These are phyloP conservation scores for Rhodomyrtus psidioides DNA, from an alignment of 441 rosid species.

Conservation along the genomic window DNA sequence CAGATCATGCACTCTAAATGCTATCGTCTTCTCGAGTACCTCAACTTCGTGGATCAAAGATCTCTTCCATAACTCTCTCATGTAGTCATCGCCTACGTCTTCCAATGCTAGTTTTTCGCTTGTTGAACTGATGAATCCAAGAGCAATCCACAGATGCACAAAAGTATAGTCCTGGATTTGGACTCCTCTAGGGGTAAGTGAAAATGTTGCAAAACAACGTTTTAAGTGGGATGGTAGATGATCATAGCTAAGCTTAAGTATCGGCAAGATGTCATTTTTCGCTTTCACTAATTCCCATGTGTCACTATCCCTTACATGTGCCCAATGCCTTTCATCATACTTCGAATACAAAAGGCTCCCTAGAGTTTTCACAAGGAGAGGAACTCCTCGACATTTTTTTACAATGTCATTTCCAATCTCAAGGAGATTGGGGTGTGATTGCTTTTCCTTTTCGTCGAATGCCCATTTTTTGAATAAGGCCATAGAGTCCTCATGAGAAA, in stretches of 20 bases:
- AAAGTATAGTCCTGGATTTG: accelerated
- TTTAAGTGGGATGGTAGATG: not conserved
- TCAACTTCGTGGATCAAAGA: not conserved
- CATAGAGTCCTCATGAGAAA: not conserved
- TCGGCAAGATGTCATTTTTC: not conserved
- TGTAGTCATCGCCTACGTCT: not conserved
- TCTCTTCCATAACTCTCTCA: not conserved
- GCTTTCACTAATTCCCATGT: not conserved
- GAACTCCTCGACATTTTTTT: not conserved
- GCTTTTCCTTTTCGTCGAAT: not conserved
- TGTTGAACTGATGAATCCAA: not conserved
- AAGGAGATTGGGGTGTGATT: not conserved
- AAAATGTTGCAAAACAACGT: not conserved
- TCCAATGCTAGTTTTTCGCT: not conserved
- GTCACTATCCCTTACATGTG: not conserved
- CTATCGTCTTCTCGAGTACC: accelerated
- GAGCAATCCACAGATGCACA: not conserved
- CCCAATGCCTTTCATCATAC: not conserved
- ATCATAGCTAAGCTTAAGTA: not conserved
- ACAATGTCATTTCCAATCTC: not conserved
- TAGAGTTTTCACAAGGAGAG: not conserved
- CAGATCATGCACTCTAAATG: not conserved
- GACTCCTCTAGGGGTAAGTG: not conserved
- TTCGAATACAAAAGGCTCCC: not conserved
- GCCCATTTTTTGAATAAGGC: not conserved